Conservation (phyloP, 177 flowering plant genomes). For the Vitis hybrid region DNA sequence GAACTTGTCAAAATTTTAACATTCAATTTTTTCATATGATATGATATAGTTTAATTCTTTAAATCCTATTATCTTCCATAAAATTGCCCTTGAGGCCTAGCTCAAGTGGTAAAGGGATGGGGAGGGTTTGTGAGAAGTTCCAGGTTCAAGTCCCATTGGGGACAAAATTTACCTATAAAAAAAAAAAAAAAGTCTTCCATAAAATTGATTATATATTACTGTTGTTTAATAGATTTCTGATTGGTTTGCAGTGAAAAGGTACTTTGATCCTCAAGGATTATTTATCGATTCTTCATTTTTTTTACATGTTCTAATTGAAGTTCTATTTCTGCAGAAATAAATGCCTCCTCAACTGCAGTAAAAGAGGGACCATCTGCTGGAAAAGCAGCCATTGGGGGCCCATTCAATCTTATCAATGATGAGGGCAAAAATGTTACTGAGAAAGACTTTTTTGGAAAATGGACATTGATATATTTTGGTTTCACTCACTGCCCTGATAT, state of each 20-base stretch:
- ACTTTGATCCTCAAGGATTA: background rate
- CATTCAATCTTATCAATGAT: conserved; percentile 81
- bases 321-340: conserved; percentile 51
- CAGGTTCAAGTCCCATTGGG: too few species aligned
- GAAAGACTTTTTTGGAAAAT: conserved; percentile 68
- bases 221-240: background rate
- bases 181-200: too few species aligned
- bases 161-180: too few species aligned
- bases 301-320: background rate
- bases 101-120: too few species aligned
- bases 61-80: too few species aligned
- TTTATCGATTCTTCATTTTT: background rate
- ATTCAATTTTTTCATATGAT: too few species aligned
- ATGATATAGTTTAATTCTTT: too few species aligned
- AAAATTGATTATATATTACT: too few species aligned
- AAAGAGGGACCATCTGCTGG: conserved; percentile 90
- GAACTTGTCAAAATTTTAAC: too few species aligned
- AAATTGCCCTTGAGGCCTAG: too few species aligned
- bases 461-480: conserved; percentile 90
- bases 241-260: background rate
- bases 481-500: conserved; percentile 99
- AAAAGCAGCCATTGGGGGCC: conserved; percentile 92
- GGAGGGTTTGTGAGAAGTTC: too few species aligned
- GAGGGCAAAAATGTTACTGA: conserved; percentile 81
- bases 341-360: conserved; percentile 52